These are phyloP conservation scores for Cercis canadensis DNA, from an alignment of 306 rosid genomes.

Conservation along the genomic window DNA sequence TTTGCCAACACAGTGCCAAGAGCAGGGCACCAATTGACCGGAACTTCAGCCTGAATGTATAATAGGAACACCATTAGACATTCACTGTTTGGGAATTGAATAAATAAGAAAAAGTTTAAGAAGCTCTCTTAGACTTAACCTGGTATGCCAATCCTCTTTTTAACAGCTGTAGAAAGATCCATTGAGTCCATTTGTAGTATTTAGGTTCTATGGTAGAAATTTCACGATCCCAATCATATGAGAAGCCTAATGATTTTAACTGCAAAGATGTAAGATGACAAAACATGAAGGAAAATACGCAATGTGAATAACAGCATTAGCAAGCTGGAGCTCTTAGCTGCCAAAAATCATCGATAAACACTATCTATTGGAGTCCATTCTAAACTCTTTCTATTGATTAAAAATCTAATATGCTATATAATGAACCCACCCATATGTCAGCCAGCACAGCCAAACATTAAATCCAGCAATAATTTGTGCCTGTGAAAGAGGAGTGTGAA, in stretches of 20 bases:
- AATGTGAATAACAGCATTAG: not conserved
- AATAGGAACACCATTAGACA: slow-evolving; percentile 31
- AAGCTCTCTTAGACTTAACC: slow-evolving; percentile 53
- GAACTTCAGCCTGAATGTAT: slow-evolving; percentile 88
- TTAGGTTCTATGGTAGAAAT: slow-evolving; percentile 91
- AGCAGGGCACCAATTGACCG: slow-evolving; percentile 99
- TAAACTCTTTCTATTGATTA: not conserved
- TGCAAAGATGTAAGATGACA: slow-evolving; percentile 52
- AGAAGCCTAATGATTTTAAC: slow-evolving; percentile 95
- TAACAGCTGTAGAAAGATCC: slow-evolving; percentile 94
- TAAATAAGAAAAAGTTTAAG: slow-evolving; percentile 27
- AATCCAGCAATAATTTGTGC: not conserved
- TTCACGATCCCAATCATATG: slow-evolving; percentile 98
- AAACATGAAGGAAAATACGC: slow-evolving; percentile 36
- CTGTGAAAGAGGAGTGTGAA: not conserved
- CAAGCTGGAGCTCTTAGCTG: not conserved
- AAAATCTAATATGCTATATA: slow-evolving; percentile 2
- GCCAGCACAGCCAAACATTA: not conserved
- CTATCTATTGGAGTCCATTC: slow-evolving; percentile 28
- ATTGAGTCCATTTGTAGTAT: slow-evolving; percentile 96
- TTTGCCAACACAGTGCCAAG: slow-evolving; percentile 99
- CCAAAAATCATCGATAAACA: not conserved
- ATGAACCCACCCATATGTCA: not conserved
- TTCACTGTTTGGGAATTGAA: slow-evolving; percentile 17
- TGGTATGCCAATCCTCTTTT: slow-evolving; percentile 97